Percentiles rank a stretch among this genome's conserved stretches.
These are phyloP conservation scores for Actinidia chinensis DNA, from an alignment of 179 eudicot species.

Conservation along the genomic window DNA sequence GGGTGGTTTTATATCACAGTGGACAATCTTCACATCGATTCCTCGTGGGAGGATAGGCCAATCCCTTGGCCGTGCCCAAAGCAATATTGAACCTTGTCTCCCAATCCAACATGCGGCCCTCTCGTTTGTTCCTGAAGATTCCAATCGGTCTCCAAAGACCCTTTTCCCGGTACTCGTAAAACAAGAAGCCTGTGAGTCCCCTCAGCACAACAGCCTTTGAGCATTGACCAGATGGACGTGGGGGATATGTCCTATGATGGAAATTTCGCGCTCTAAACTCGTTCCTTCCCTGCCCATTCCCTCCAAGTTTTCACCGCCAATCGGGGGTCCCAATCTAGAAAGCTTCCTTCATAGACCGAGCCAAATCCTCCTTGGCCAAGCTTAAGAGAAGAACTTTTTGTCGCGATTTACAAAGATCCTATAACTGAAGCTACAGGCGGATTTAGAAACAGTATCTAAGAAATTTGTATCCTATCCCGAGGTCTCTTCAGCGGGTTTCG, in stretches of 20 bases:
- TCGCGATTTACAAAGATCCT: slow-evolving; percentile 17
- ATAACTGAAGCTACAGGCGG: slow-evolving; percentile 20
- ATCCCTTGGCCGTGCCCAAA: slow-evolving; percentile 56
- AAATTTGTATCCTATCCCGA: slow-evolving; percentile 11
- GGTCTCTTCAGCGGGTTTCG: slow-evolving; percentile 8
- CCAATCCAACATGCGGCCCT: slow-evolving; percentile 42
- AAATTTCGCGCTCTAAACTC: slow-evolving; percentile 71
- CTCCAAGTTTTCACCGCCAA: slow-evolving; percentile 65
- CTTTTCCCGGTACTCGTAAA: slow-evolving; percentile 61
- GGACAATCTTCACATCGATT: slow-evolving; percentile 61
- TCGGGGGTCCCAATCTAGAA: slow-evolving; percentile 43
- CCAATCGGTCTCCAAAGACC: slow-evolving; percentile 65
- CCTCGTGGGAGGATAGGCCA: slow-evolving; percentile 70
- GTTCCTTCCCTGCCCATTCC: slow-evolving; percentile 60
- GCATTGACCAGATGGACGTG: slow-evolving; percentile 61
- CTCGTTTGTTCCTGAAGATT: slow-evolving; percentile 40
- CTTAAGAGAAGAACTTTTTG: slow-evolving; percentile 21
- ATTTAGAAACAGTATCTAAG: slow-evolving; percentile 8
- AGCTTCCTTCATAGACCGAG: slow-evolving; percentile 59
- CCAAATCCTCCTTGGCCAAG: slow-evolving; percentile 80
- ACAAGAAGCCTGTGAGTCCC: slow-evolving; percentile 60
- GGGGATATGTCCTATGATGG: slow-evolving; percentile 69
- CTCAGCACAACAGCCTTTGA: slow-evolving; percentile 62
- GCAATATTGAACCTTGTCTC: slow-evolving; percentile 54
- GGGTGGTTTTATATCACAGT: slow-evolving; percentile 72